phyloP scores from a whole-genome alignment of 2,329 filamentous ascomycete species.

The Chaetomium sp. region DNA sequence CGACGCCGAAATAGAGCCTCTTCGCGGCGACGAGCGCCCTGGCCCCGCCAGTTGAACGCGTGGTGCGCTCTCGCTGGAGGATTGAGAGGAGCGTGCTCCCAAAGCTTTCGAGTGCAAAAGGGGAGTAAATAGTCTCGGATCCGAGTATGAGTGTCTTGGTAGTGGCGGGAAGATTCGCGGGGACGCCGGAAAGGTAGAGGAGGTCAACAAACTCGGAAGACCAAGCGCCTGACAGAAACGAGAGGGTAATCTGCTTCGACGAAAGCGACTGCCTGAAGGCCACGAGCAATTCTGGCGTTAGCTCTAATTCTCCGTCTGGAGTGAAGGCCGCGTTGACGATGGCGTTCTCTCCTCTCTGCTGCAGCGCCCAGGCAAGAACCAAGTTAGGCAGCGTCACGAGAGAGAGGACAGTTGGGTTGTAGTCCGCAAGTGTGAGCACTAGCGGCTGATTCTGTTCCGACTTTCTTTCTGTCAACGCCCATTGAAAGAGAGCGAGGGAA shows the following conservation, averaged over 20 bases:
- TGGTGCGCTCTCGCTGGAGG: constrained; percentile 50
- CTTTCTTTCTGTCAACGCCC: constrained; percentile 41
- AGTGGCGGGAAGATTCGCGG: constrained; percentile 24
- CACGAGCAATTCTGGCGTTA: constrained; percentile 58
- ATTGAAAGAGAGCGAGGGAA: constrained; percentile 70
- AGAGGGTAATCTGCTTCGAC: constrained; percentile 56
- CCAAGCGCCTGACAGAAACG: constrained; percentile 77
- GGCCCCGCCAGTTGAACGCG: constrained; percentile 47
- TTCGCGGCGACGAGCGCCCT: constrained; percentile 74
- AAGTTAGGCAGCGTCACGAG: constrained; percentile 81
- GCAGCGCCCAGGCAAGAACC: constrained; percentile 67
- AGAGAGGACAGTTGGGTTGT: constrained; percentile 75
- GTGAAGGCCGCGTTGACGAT: constrained; percentile 51
- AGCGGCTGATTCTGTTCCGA: constrained; percentile 43
- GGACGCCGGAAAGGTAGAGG: constrained; percentile 46
- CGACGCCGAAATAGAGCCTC: constrained; percentile 81
- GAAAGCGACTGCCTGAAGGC: constrained; percentile 61
- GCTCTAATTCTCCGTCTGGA: constrained; percentile 63
- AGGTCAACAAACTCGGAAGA: constrained; percentile 64
- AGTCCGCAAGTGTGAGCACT: constrained; percentile 72
- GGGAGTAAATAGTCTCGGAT: constrained; percentile 83
- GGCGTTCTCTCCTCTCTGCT: constrained; percentile 43
- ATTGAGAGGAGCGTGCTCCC: constrained; percentile 65
- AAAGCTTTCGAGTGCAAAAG: constrained; percentile 69
- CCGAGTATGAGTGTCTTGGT: constrained; percentile 62